These are phyloP conservation scores for Phytophthora europaea DNA, from an alignment of 352 stramenopile species.

Conservation along the genomic window DNA sequence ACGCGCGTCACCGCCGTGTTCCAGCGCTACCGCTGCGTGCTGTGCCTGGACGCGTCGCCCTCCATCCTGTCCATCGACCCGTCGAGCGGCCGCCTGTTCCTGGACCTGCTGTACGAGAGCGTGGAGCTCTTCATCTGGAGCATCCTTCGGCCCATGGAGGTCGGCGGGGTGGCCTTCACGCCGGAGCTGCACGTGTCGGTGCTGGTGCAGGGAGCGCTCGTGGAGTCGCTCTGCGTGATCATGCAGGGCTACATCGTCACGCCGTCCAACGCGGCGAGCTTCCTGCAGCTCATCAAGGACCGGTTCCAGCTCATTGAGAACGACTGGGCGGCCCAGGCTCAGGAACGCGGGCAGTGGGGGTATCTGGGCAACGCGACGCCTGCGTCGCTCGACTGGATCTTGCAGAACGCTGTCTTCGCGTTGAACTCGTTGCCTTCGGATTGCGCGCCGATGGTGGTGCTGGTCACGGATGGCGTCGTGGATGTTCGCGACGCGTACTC, in stretches of 20 bases:
- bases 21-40: slow-evolving; percentile 80
- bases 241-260: slow-evolving; percentile 86
- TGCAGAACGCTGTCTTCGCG: slow-evolving; percentile 90
- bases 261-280: slow-evolving; percentile 53
- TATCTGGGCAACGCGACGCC: slow-evolving; percentile 43
- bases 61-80: slow-evolving; percentile 88
- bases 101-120: slow-evolving; percentile 86
- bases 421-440: slow-evolving; percentile 86
- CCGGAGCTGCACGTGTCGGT: slow-evolving; percentile 86
- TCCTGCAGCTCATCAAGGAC: slow-evolving; percentile 80
- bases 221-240: slow-evolving; percentile 86
- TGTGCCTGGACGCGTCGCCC: slow-evolving; percentile 88
- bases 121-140: slow-evolving; percentile 84
- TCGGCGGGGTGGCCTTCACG: slow-evolving; percentile 56
- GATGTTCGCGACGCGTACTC: slow-evolving; percentile 80
- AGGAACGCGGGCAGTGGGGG: slow-evolving; percentile 35
- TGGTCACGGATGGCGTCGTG: slow-evolving; percentile 89
- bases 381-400: slow-evolving; percentile 75
- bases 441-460: slow-evolving; percentile 80
- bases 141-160: slow-evolving; percentile 66
- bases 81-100: slow-evolving; percentile 72
- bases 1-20: slow-evolving; percentile 73
- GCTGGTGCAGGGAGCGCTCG: slow-evolving; percentile 79
- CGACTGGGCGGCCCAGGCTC: slow-evolving; percentile 68
- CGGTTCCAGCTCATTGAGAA: slow-evolving; percentile 87